Evolutionary conservation across 129 eudicot genomes (phyloP).

Genomic region (Flaveria sonorensis): DNA sequence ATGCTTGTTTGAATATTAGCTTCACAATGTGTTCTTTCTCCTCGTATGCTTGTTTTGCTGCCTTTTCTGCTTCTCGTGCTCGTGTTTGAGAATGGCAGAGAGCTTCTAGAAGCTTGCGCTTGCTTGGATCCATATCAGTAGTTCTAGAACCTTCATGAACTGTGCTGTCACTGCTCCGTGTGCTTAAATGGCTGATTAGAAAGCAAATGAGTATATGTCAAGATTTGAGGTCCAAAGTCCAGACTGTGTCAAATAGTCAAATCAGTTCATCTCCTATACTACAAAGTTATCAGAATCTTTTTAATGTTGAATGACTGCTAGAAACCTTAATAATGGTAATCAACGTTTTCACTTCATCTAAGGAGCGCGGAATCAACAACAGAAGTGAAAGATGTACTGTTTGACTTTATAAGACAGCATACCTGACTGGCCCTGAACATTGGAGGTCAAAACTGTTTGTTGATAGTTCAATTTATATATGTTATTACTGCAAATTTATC

Average conservation of each 20-base stretch:
- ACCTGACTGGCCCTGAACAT: not conserved
- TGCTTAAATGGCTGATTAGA: conserved; percentile 20
- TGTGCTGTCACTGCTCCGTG: conserved; percentile 31
- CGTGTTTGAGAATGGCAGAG: conserved; percentile 93
- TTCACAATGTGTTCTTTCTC: conserved; percentile 82
- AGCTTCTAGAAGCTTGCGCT: conserved; percentile 76
- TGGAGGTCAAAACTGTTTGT: too few relatives aligned
- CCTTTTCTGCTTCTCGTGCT: conserved; percentile 90
- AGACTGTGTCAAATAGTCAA: not conserved
- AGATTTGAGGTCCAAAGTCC: not conserved
- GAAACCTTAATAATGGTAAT: not conserved
- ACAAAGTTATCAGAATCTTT: not conserved
- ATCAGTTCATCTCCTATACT: not conserved
- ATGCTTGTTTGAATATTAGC: conserved; percentile 83
- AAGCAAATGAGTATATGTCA: not conserved
- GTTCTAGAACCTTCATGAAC: conserved; percentile 30
- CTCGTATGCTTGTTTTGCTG: conserved; percentile 70
- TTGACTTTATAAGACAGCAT: conserved; percentile 2
- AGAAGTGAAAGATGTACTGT: conserved; percentile 17
- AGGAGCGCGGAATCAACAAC: not conserved
- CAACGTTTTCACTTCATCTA: not conserved
- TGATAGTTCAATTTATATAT: too few relatives aligned
- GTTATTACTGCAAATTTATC: not conserved
- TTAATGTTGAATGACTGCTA: not conserved
- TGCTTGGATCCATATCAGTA: conserved; percentile 50